Evolutionary conservation across 805 yeast genomes (phyloP).

Genomic region (Pichia eremophila): DNA sequence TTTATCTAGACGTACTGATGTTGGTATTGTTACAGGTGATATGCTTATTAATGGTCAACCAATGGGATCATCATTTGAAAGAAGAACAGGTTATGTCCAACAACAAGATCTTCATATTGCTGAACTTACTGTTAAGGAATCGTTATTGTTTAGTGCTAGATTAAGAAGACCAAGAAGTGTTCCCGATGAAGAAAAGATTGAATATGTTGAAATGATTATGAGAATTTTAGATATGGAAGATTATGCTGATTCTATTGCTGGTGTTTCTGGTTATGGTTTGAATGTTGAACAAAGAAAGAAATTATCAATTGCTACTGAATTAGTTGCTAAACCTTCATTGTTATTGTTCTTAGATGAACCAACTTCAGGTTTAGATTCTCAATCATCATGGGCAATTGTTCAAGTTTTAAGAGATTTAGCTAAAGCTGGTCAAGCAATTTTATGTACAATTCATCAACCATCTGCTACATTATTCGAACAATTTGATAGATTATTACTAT

Average conservation of each 20-base stretch:
- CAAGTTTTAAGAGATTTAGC: slow-evolving; percentile 41
- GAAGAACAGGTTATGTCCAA: slow-evolving; percentile 49
- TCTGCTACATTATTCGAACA: slow-evolving; percentile 37
- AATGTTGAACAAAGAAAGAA: slow-evolving; percentile 48
- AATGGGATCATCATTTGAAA: slow-evolving; percentile 38
- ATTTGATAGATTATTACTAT: slow-evolving; percentile 31
- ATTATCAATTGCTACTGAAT: slow-evolving; percentile 45
- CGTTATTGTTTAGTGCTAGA: slow-evolving; percentile 38
- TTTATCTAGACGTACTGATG: slow-evolving; percentile 40
- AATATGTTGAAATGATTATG: slow-evolving; percentile 34
- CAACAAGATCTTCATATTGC: slow-evolving; percentile 46
- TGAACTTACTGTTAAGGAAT: slow-evolving; percentile 43
- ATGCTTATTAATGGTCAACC: slow-evolving; percentile 45
- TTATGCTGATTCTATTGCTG: slow-evolving; percentile 44
- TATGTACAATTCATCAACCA: slow-evolving; percentile 50
- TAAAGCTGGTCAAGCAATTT: slow-evolving; percentile 45
- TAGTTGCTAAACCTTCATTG: slow-evolving; percentile 46
- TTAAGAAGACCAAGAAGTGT: slow-evolving; percentile 35
- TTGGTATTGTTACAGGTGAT: slow-evolving; percentile 48
- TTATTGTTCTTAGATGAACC: slow-evolving; percentile 51
- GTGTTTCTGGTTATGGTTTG: slow-evolving; percentile 37
- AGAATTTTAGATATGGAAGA: slow-evolving; percentile 32
- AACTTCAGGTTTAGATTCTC: slow-evolving; percentile 51
- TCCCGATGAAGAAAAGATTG: slow-evolving; percentile 34
- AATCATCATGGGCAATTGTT: slow-evolving; percentile 51